Percentiles rank a stretch among this genome's conserved stretches.
Conservation (phyloP, 116 monocot genomes). For the Cymodocea nodosa region DNA sequence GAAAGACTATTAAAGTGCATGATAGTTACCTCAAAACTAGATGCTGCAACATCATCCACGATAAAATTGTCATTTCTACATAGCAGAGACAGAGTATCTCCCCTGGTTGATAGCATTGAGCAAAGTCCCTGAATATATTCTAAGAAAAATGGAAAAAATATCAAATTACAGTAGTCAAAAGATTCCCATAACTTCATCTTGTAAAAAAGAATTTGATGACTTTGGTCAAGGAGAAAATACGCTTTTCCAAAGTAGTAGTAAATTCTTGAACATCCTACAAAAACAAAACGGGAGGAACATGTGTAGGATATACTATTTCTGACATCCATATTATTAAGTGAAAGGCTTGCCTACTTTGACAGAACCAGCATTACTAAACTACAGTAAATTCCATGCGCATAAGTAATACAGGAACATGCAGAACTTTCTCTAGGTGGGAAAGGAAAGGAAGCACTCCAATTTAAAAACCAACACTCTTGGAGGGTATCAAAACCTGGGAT, state of each 20-base stretch:
- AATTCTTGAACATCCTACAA: background rate
- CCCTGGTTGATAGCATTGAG: constrained; percentile 37
- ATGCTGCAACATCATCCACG: constrained; percentile 47
- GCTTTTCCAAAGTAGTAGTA: background rate
- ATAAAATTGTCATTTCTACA: constrained; percentile 64
- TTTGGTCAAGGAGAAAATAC: background rate
- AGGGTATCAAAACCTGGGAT: too few relatives aligned
- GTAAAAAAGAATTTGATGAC: background rate
- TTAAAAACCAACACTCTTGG: too few relatives aligned
- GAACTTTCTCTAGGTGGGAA: too few relatives aligned
- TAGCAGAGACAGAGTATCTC: constrained; percentile 35
- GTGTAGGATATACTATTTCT: background rate
- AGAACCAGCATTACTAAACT: too few relatives aligned
- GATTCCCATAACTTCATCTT: background rate
- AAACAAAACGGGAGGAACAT: background rate
- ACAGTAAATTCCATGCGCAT: too few relatives aligned
- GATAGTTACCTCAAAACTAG: constrained; percentile 45
- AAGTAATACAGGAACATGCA: too few relatives aligned
- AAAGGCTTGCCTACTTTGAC: too few relatives aligned
- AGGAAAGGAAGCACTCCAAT: too few relatives aligned
- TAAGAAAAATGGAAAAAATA: constrained; percentile 5
- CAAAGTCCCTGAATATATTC: constrained; percentile 54
- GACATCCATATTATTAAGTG: too few relatives aligned
- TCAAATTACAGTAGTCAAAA: background rate
- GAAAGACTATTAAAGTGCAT: background rate